Evolutionary conservation across 352 stramenopile genomes (phyloP), one percentile per base, ranked within the genome.

Genomic region (Phytopythium kandeliae): DNA sequence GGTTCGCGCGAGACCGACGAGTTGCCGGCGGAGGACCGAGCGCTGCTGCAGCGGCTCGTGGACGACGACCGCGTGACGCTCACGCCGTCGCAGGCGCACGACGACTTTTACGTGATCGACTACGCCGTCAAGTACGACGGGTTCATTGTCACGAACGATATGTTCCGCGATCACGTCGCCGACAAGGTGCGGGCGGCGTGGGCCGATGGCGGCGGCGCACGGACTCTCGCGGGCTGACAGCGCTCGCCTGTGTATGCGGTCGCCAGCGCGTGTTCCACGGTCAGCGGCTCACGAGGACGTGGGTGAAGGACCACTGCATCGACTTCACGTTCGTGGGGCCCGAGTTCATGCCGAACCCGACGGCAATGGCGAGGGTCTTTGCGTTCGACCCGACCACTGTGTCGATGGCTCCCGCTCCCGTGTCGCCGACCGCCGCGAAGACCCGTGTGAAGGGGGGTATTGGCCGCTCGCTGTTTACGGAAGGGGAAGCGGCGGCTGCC

Each of bases 41-140:
- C 46, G 7, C 54, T 85, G 28, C 67, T 94, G 3, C 51, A 67
- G 25, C 42, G 59, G 7, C 56, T 94, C 35, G 78, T 92, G 24
- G 67, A 82, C 19, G 62, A 87, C 43, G 71, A 88, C 48, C 58
- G 70, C 30, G 77, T 91, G 24, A 74, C 87, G 30, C 71, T 91
- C 34, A 92, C 80, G n/a, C 83, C 80, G 30, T 87, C 83, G 10
- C 83, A 86, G 63, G 78, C 79, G 10, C 79, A 97, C 55, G 88
- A 97, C 45, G 88, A 97, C 60, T 95, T 78, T 34, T 97, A 96
- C 55, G 86, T 94, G 50, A 96, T 97, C 59, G 83, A 92, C 59
- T 97, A 97, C 56, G 84, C 86, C 4, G 78, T 89, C 60, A 90
- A 89, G 51, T 71, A 96, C 65, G 57, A 88, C 54, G 85, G 85